Percentiles rank a stretch among this genome's conserved stretches.
Conservation (phyloP, 2,329 filamentous ascomycete genomes). For the Escovopsis weberi region DNA sequence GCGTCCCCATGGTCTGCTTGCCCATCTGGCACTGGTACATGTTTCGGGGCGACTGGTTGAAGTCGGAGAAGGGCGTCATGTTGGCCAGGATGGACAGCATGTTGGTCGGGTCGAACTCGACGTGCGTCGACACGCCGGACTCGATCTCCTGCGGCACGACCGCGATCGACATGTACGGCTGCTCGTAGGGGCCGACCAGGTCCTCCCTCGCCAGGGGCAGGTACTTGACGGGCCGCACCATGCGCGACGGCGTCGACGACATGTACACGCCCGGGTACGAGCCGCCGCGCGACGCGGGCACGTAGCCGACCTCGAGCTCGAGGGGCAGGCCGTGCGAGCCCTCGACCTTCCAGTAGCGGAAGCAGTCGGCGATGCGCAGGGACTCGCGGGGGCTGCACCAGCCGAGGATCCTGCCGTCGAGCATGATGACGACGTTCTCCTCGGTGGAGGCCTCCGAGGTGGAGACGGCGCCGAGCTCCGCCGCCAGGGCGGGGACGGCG, state of each 20-base stretch:
- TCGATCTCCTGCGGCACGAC: conserved; percentile 77
- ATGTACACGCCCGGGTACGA: conserved; percentile 95
- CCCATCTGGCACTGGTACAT: conserved; percentile 99
- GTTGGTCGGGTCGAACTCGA: conserved; percentile 88
- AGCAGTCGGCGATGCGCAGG: conserved; percentile 64
- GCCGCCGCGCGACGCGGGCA: conserved; percentile 78
- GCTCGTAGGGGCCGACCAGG: conserved; percentile 83
- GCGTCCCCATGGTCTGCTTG: conserved; percentile 98
- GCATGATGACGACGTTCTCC: conserved; percentile 76
- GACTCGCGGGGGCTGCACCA: conserved; percentile 82
- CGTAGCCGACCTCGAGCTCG: conserved; percentile 81
- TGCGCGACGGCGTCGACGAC: conserved; percentile 69
- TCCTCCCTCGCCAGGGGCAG: conserved; percentile 75
- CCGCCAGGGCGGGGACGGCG: conserved; percentile 55
- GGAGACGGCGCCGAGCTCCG: conserved; percentile 64
- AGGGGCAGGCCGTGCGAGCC: conserved; percentile 66
- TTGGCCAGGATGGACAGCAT: conserved; percentile 96
- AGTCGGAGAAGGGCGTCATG: conserved; percentile 97
- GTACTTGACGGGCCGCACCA: conserved; percentile 88
- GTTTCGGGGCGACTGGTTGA: conserved; percentile 96
- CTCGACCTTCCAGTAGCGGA: conserved; percentile 92
- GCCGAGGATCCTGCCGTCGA: conserved; percentile 81
- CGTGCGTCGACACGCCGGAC: conserved; percentile 81
- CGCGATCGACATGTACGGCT: conserved; percentile 96
- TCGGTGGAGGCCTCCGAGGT: conserved; percentile 64